phyloP scores from a whole-genome alignment of 1,139 yeast genomes.

The Protomyces arabidopsidicola region DNA sequence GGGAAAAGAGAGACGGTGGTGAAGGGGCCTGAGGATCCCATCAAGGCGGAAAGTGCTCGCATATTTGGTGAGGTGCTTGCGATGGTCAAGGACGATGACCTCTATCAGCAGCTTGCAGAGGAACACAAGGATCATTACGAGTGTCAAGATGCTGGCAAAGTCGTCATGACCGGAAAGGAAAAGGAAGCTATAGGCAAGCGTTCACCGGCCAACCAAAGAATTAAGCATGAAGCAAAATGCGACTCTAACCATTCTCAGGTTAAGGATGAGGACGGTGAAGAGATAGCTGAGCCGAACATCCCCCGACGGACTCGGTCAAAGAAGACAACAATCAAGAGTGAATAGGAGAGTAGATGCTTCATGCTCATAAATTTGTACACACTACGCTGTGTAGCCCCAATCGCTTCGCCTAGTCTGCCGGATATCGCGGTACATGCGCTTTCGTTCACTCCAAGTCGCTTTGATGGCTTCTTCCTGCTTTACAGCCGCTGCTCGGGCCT shows the following conservation, averaged over 20 bases:
- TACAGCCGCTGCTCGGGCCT: not conserved
- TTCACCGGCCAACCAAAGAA: not conserved
- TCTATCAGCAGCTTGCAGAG: not conserved
- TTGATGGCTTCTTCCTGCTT: slow-evolving; percentile 7
- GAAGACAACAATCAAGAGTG: not conserved
- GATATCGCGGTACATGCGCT: slow-evolving; percentile 15
- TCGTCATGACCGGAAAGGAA: not conserved
- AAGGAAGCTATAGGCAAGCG: not conserved
- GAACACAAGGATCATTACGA: slow-evolving; percentile 5
- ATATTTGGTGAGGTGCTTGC: slow-evolving; percentile 17
- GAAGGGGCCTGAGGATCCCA: slow-evolving; percentile 17
- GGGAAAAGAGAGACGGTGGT: slow-evolving; percentile 15
- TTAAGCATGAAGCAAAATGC: not conserved
- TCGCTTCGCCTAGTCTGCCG: slow-evolving; percentile 11
- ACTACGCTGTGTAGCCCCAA: slow-evolving; percentile 12
- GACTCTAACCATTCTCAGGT: not conserved
- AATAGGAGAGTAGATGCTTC: not conserved
- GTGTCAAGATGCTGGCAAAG: not conserved
- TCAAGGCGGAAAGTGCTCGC: slow-evolving; percentile 22
- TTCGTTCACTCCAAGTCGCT: slow-evolving; percentile 22
- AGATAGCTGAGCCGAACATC: too few relatives aligned
- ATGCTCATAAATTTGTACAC: not conserved
- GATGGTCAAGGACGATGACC: slow-evolving; percentile 5
- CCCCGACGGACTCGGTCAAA: not conserved
- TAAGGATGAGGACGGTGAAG: not conserved